Base-by-base conservation (phyloP, 306 rosid genomes). In the Purshia tridentata region DNA sequence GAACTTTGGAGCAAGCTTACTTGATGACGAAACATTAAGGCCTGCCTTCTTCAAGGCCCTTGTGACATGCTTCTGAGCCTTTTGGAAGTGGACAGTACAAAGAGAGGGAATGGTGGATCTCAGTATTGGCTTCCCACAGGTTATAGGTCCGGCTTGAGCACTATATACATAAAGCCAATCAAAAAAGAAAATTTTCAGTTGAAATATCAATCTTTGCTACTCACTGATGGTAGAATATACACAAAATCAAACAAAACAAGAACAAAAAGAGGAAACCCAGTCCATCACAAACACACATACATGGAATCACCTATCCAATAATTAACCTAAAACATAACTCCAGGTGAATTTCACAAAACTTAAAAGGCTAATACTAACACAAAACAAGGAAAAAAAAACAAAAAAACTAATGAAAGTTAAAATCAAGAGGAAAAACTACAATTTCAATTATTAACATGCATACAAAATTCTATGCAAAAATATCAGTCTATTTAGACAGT, bases 121-220 rank as follows among this genome's bases (percentile, higher is more conserved):
- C 78, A 84, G 13, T 72, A 84, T 85, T 35, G 96, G 91, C 80
- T 88, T 90, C 45, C 84, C 84, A 35, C 91, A 88, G 9, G 81
- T 77, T 52, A 90, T 78, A 1, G 89, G 86, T 66, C 90, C 92
- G 15, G 83, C 82, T 67, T 80, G 78, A 65, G 83, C 83, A 66
- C 90, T 85, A 82, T 64, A 80, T 58, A 12, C 3, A 39, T 19
- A 52, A 62, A 48, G 9, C 18, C 9, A 29, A 54, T 23, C 55
- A 19, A 41, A 9, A 8, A 19, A 54, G 15, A 71, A 42, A 41
- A n/a, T 9, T 16, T 6, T 39, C 23, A 53, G 51, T 37, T 14
- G 16, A 23, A 68, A 29, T 15, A 61, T 16, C 49, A 40, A 63
- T 16, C 40, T n/a, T 8, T 63, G 29, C 19, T 51, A 11, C 50